Evolutionary conservation across 1,284 basidiomycete genomes (phyloP).

Genomic region (Papiliotrema nemorosa): DNA sequence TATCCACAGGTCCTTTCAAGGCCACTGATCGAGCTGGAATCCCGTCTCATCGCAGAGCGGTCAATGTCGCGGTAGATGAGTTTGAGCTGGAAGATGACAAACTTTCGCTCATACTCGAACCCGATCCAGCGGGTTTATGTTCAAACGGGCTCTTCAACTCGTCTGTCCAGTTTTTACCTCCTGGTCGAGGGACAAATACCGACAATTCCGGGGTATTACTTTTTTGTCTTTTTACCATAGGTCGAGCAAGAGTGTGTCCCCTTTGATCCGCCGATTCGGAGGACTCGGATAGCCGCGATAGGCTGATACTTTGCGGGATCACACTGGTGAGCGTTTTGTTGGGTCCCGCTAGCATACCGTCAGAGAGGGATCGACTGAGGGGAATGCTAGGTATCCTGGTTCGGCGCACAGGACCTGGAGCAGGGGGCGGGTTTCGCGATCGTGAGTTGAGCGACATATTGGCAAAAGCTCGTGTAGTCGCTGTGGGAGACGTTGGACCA

Average conservation of each 20-base stretch:
- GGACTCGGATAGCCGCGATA: not conserved
- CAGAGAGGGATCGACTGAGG: not conserved
- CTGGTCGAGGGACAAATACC: conserved; percentile 8
- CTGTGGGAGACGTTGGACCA: conserved; percentile 12
- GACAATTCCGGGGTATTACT: conserved; percentile 2
- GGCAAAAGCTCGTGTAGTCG: conserved; percentile 4
- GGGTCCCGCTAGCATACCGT: not conserved
- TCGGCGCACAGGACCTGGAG: not conserved
- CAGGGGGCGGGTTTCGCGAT: conserved; percentile 13
- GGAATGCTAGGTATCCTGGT: not conserved
- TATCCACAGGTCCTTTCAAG: no score
- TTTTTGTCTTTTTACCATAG: conserved; percentile 5
- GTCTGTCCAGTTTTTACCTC: not conserved
- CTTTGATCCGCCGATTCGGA: not conserved
- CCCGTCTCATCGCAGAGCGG: no score
- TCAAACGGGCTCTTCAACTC: conserved; percentile 9
- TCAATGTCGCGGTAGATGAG: no score
- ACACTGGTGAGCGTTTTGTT: not conserved
- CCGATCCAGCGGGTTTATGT: conserved; percentile 5
- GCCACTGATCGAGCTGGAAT: no score
- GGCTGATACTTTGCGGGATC: not conserved
- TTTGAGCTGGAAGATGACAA: no score
- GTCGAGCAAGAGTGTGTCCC: not conserved
- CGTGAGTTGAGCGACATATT: conserved; percentile 28
- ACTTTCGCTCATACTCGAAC: not conserved